phyloP scores from a whole-genome alignment of 2,329 filamentous ascomycete species.

The Nemania sp. region DNA sequence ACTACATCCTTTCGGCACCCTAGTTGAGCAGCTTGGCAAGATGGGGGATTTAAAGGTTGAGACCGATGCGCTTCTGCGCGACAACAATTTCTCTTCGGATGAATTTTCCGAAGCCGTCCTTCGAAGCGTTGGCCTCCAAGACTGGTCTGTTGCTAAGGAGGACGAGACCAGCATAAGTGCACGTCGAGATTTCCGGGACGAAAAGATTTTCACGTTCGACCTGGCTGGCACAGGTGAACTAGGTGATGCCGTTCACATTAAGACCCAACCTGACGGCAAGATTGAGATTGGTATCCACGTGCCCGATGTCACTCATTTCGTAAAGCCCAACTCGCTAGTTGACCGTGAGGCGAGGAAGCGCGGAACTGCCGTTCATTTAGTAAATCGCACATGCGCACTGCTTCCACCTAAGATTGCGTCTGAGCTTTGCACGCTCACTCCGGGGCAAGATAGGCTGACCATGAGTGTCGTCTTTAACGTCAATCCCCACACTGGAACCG shows the following conservation, averaged over 20 bases:
- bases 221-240: slow-evolving; percentile 88
- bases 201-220: slow-evolving; percentile 92
- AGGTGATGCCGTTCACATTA: slow-evolving; percentile 93
- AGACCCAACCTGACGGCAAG: slow-evolving; percentile 82
- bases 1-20: slow-evolving; percentile 97
- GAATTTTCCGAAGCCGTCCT: slow-evolving; percentile 97
- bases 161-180: slow-evolving; percentile 77
- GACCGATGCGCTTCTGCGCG: slow-evolving; percentile 93
- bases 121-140: slow-evolving; percentile 90
- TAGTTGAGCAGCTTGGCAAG: slow-evolving; percentile 95
- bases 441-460: slow-evolving; percentile 89
- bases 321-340: slow-evolving; percentile 94
- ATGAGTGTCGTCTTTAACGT: slow-evolving; percentile 95
- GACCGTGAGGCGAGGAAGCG: slow-evolving; percentile 98
- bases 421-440: slow-evolving; percentile 87
- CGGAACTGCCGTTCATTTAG: slow-evolving; percentile 92
- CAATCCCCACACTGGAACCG: slow-evolving; percentile 80
- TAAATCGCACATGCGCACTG: slow-evolving; percentile 89
- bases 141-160: slow-evolving; percentile 89
- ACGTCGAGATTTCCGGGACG: slow-evolving; percentile 89
- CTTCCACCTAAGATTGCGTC: slow-evolving; percentile 86
- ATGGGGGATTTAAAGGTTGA: slow-evolving; percentile 99
- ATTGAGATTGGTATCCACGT: slow-evolving; percentile 97
- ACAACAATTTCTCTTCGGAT: slow-evolving; percentile 98
- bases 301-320: slow-evolving; percentile 94